Conservation (phyloP, 164 flowering plant genomes). For the Aristolochia contorta region DNA sequence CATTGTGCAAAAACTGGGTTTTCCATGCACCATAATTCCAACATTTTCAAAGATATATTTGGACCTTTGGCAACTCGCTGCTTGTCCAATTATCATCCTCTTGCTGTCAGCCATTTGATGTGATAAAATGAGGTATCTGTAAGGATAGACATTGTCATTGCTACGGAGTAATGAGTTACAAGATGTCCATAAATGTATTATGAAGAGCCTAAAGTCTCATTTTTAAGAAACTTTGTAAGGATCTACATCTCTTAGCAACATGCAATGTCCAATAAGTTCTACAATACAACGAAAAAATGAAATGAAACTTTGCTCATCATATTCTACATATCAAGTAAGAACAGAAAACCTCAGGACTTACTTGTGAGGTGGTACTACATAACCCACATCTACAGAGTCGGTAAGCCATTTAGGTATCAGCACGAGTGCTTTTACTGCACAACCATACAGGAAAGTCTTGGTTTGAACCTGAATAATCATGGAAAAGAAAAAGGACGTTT, state of each 20-base stretch:
- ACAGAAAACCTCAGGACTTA: conserved; percentile 22
- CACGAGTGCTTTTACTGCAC: conserved; percentile 58
- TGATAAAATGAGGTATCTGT: conserved; percentile 46
- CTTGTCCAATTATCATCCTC: conserved; percentile 15
- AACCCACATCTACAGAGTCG: conserved; percentile 56
- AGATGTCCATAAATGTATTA: not conserved
- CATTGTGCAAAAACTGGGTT: conserved; percentile 40
- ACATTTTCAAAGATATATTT: conserved; percentile 37
- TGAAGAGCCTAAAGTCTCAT: not conserved
- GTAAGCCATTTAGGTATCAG: conserved; percentile 56
- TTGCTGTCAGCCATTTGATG: conserved; percentile 16
- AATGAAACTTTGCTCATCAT: not conserved
- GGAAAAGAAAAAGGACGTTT: not conserved
- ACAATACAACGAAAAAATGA: not conserved
- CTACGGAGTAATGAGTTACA: not conserved
- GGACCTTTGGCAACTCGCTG: conserved; percentile 3
- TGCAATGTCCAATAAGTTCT: not conserved
- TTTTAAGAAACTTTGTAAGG: not conserved
- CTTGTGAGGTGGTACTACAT: conserved; percentile 48
- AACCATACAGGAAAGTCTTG: conserved; percentile 70
- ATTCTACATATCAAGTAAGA: not conserved
- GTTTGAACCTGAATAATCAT: conserved; percentile 47
- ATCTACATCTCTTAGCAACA: not conserved
- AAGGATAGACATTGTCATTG: conserved; percentile 1
- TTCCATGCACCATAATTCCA: conserved; percentile 62